These are phyloP conservation scores for Calycina marina DNA, from an alignment of 2,329 filamentous ascomycete species.

Conservation along the genomic window DNA sequence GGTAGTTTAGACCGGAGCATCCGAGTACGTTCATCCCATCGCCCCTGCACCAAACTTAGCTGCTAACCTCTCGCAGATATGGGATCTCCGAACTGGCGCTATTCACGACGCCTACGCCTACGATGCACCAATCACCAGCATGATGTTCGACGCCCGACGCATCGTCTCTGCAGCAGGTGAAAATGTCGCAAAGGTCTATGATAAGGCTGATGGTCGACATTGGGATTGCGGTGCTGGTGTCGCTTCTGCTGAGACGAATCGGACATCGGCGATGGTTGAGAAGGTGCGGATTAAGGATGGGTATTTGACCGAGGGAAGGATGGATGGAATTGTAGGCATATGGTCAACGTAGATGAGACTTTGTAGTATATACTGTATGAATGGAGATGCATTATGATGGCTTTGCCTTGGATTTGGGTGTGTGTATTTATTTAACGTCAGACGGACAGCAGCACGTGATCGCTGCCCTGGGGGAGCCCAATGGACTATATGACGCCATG, in stretches of 20 bases:
- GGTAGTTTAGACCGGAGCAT: constrained; percentile 87
- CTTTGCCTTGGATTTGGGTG: no score
- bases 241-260: constrained; percentile 49
- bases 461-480: no score
- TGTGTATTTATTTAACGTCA: no score
- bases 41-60: background rate
- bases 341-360: constrained; percentile 63
- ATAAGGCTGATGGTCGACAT: constrained; percentile 88
- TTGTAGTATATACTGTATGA: no score
- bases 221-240: constrained; percentile 91
- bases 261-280: constrained; percentile 58
- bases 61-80: constrained; percentile 49
- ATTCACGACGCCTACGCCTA: constrained; percentile 96
- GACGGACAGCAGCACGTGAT: no score
- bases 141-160: constrained; percentile 89
- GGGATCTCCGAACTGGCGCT: constrained; percentile 91
- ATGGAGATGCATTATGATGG: no score
- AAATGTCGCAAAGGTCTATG: constrained; percentile 92
- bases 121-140: constrained; percentile 78
- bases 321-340: constrained; percentile 75
- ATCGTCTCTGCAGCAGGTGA: constrained; percentile 87
- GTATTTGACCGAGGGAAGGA: constrained; percentile 80
- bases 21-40: constrained; percentile 47
- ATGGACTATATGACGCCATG: no score
- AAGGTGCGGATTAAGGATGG: constrained; percentile 84